Evolutionary conservation across 2,329 filamentous ascomycete species (phyloP), one percentile per base, ranked within the genome.

Genomic region (Stromatinia cepivora): DNA sequence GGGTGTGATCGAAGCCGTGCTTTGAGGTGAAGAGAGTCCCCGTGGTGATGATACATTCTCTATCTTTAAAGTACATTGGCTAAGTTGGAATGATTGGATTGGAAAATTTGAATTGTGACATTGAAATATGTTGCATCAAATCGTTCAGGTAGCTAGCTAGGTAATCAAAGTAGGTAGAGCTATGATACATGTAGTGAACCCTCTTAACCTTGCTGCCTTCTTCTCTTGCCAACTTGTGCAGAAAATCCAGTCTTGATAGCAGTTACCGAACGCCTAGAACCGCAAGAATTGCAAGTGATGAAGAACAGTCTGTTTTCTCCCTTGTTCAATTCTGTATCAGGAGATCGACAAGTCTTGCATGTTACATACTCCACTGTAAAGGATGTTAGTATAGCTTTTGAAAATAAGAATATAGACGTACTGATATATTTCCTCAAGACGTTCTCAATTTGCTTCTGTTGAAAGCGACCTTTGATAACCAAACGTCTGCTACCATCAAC

Each of bases 171-270:
- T 42, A 42, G 39, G 39, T 17, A 42, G 15, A 42, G 39, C 39
- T 42, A 42, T 42, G 39, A 42, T 42, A 42, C 15, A 42, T 17
- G 15, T 42, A 17, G 11, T 36, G 10, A 39, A 39, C 22, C 22
- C 11, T 36, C 76, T 86, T 93, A 96, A 82, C 86, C 91, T 82
- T 92, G 88, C 85, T 93, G 91, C 88, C 96, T 96, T 87, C 90
- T 95, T 87, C 95, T 91, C 91, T 97, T 97, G 81, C 95, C 95
- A 82, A 99, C 92, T 84, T 98, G 95, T 82, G 95, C 95, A 79
- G 94, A 96, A 93, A 99, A 99, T 93, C 95, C 95, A 72, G 93
- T 97, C 90, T 99, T 99, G 91, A 99, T 99, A 76, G 95, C 94
- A 71, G 93, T 93, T 80, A 98, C 94, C 79, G 90, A 93, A 80